Base-by-base conservation (phyloP, 768 basidiomycete genomes). In the Leccinum imitatum region DNA sequence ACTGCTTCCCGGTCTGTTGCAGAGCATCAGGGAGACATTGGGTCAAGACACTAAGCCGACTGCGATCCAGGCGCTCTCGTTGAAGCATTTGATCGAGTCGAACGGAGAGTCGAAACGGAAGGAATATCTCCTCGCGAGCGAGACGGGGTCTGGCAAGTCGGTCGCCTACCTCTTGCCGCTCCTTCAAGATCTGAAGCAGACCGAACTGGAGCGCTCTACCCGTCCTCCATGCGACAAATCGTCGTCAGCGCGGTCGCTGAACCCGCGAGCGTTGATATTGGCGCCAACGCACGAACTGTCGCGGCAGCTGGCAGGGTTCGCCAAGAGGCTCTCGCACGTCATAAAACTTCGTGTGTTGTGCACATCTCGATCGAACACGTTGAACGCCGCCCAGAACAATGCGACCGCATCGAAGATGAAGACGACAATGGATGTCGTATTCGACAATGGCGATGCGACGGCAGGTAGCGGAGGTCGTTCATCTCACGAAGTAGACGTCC, bases 131-230 rank as follows among this genome's bases (percentile, higher is more conserved):
- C 80, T 96, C 1, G 94, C 92, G 0, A 87, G 90, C 0, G 93
- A 95, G 73, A 96, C 93, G 0, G 94, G 95, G 15, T 93, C 92
- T 0, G 94, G 93, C 1, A 96, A 96, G 76, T 93, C 90, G 2
- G 83, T 95, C 30, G 94, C 95, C 1, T 96, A 95, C 72, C 82
- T 95, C 47, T 80, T 95, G 6, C 94, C 94, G 0, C 73, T 95
- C 56, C 79, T 96, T 2, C 90, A 95, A 63, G 76, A 82, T 62
- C 77, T 95, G 69, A 96, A 96, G 71, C 69, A 76, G 52, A 77
- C 82, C 3, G 93, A 95, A 69, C 57, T 77, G 14, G 57, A 63
- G 46, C 59, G 48, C 25, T 23, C 64, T 33, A 27, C 21, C 10
- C 56, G 54, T n/a, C 46, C 56, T 9, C 50, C 41, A 19, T n/a